These are phyloP conservation scores for Phellinidium pouzarii DNA, from an alignment of 1,284 basidiomycete species.

Conservation along the genomic window DNA sequence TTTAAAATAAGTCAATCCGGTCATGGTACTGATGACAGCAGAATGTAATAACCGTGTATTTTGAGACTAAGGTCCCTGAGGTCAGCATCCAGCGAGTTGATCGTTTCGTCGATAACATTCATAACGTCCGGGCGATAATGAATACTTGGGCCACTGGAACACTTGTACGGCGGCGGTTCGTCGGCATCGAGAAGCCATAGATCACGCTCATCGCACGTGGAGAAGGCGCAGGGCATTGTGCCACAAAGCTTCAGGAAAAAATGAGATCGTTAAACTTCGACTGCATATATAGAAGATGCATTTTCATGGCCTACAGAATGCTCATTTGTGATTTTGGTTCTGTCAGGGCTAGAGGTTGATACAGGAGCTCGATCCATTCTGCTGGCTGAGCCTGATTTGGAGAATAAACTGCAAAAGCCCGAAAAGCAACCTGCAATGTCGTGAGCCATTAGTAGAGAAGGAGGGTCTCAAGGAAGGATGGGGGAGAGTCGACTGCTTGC, in stretches of 20 bases:
- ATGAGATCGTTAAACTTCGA: not conserved
- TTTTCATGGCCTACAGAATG: too few relatives aligned
- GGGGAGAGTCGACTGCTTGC: too few relatives aligned
- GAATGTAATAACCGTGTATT: constrained; percentile 26
- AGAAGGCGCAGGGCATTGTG: not conserved
- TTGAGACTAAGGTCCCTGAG: constrained; percentile 28
- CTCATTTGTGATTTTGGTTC: too few relatives aligned
- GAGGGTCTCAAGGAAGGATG: too few relatives aligned
- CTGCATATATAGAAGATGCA: too few relatives aligned
- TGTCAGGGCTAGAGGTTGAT: too few relatives aligned
- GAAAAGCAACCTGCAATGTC: constrained; percentile 7
- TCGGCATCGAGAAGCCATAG: not conserved
- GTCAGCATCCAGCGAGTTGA: constrained; percentile 25
- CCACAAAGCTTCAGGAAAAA: not conserved
- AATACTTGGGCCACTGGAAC: not conserved
- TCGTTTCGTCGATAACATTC: constrained; percentile 23
- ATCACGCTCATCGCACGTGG: not conserved
- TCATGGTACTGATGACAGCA: not conserved
- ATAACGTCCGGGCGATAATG: constrained; percentile 17
- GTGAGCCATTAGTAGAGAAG: not conserved
- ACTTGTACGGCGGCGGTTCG: constrained; percentile 6
- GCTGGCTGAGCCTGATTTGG: not conserved
- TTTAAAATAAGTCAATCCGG: not conserved
- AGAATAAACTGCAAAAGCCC: not conserved
- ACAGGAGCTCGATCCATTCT: not conserved